These are phyloP conservation scores for Ogataea salicorniae DNA, from an alignment of 805 yeast species.

Conservation along the genomic window DNA sequence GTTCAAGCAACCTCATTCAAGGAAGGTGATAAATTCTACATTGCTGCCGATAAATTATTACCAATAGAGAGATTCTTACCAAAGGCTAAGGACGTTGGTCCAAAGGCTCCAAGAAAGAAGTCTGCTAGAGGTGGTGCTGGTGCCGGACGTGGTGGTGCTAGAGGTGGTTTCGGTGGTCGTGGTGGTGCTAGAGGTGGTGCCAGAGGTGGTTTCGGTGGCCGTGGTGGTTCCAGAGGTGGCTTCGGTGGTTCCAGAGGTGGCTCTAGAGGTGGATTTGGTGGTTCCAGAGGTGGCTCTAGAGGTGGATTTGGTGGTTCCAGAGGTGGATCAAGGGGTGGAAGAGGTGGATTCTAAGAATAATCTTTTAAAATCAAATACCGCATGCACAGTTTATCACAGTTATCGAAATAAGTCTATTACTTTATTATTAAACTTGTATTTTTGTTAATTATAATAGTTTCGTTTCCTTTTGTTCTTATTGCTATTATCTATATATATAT, in stretches of 20 bases:
- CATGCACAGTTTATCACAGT: neutral
- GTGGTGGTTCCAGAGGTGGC: conserved; percentile 39
- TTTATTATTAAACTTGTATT: too few relatives aligned
- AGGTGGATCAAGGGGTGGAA: conserved; percentile 10
- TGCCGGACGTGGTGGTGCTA: conserved; percentile 39
- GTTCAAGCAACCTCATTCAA: conserved; percentile 91
- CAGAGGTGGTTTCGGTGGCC: conserved; percentile 41
- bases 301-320: conserved; percentile 23
- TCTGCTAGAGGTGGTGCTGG: conserved; percentile 52
- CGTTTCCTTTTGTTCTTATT: neutral
- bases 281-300: conserved; percentile 34
- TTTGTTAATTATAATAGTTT: neutral
- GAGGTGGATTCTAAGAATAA: conserved; percentile 20
- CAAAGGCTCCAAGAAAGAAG: conserved; percentile 72
- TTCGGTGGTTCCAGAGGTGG: conserved; percentile 44
- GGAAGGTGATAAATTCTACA: conserved; percentile 92
- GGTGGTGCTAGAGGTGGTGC: conserved; percentile 37
- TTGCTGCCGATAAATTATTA: conserved; percentile 90
- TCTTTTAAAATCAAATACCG: neutral
- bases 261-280: conserved; percentile 39
- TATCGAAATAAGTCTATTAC: neutral
- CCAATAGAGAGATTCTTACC: conserved; percentile 97
- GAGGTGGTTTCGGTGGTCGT: conserved; percentile 35
- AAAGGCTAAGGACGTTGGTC: conserved; percentile 84
- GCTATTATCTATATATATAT: neutral